phyloP scores from a whole-genome alignment of 192 early-diverging fungal genomes.

The Polychytrium aggregatum region DNA sequence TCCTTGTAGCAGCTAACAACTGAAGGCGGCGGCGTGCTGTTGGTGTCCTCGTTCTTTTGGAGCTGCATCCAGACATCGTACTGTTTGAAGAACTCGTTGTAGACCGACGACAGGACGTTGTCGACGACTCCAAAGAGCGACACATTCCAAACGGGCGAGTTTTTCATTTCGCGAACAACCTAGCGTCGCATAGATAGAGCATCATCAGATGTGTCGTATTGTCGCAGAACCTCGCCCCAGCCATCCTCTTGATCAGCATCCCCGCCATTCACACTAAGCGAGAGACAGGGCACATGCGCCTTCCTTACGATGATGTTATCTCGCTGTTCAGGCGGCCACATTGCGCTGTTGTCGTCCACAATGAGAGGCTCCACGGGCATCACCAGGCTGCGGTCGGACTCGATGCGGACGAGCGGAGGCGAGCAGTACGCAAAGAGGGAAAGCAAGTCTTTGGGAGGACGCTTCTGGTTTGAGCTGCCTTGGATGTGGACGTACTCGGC shows the following conservation, averaged over 20 bases:
- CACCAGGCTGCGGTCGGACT: not conserved
- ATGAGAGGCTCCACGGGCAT: constrained; percentile 41
- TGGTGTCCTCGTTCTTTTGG: constrained; percentile 9
- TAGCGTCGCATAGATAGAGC: not conserved
- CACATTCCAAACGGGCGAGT: constrained; percentile 50
- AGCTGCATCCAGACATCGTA: constrained; percentile 50
- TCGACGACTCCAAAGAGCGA: constrained; percentile 53
- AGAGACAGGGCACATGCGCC: not conserved
- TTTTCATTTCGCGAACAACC: constrained; percentile 42
- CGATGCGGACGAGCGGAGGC: too few relatives aligned
- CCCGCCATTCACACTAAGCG: not conserved
- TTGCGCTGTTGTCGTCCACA: constrained; percentile 55
- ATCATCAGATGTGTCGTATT: too few relatives aligned
- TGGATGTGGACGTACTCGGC: constrained; percentile 43
- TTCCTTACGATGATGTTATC: constrained; percentile 57
- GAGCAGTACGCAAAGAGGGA: constrained; percentile 50
- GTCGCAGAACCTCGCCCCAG: too few relatives aligned
- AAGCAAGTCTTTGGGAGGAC: constrained; percentile 58
- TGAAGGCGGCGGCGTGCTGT: constrained; percentile 1
- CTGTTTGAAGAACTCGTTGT: constrained; percentile 51
- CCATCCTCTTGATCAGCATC: too few relatives aligned
- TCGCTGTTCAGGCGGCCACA: constrained; percentile 66
- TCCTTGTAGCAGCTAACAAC: constrained; percentile 7
- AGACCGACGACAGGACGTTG: constrained; percentile 35
- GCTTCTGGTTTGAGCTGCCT: constrained; percentile 17